Evolutionary conservation across 192 early-diverging fungal species (phyloP).

Genomic region (Coemansia sp.): DNA sequence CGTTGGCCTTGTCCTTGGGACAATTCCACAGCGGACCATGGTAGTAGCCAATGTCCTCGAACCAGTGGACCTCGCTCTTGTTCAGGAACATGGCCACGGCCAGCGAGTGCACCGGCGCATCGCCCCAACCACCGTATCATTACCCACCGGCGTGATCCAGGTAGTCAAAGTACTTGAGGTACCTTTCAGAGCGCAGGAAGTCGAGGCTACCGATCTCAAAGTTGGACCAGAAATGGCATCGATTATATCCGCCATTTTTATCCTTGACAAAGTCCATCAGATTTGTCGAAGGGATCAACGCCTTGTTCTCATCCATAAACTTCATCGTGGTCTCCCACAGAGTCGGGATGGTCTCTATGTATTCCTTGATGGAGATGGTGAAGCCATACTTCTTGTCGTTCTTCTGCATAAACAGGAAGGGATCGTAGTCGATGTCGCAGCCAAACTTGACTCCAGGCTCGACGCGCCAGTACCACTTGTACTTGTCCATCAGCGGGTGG

Average conservation of each 20-base stretch:
- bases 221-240: constrained; percentile 74
- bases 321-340: constrained; percentile 63
- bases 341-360: constrained; percentile 61
- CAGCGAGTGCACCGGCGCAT: constrained; percentile 60
- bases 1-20: constrained; percentile 36
- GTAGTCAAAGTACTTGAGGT: constrained; percentile 61
- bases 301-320: constrained; percentile 54
- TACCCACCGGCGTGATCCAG: constrained; percentile 76
- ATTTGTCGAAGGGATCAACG: constrained; percentile 54
- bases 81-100: constrained; percentile 57
- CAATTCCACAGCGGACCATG: constrained; percentile 49
- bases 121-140: constrained; percentile 68
- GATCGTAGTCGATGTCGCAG: constrained; percentile 81
- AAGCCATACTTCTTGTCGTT: constrained; percentile 72
- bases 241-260: constrained; percentile 53
- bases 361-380: constrained; percentile 68
- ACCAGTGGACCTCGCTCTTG: constrained; percentile 60
- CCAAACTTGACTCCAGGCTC: constrained; percentile 76
- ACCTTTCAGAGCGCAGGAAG: constrained; percentile 56
- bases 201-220: constrained; percentile 71
- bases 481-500: constrained; percentile 64
- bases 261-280: constrained; percentile 58
- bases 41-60: constrained; percentile 67
- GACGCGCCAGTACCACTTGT: constrained; percentile 82
- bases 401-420: constrained; percentile 71